Conservation (phyloP, 2,329 filamentous ascomycete species). For the Macrophomina pseudophaseolina region DNA sequence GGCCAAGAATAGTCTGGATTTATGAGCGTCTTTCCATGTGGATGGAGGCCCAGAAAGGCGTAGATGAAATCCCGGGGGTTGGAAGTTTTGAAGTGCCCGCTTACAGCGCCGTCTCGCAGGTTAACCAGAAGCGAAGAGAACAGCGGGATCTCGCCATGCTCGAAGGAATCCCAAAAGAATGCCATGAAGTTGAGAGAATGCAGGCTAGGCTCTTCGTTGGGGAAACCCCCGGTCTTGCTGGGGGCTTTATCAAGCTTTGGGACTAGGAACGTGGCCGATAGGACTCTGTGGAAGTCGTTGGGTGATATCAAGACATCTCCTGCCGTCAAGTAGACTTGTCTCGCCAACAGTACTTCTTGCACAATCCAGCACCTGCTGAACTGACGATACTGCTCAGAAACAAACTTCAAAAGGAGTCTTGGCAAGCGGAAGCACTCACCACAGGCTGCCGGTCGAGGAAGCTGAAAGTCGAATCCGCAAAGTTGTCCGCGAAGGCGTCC, state of each 20-base stretch:
- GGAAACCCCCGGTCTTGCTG: no score
- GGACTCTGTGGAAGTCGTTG: background rate
- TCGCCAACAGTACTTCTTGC: conserved; percentile 20
- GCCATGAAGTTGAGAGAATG: background rate
- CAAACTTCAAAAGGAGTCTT: background rate
- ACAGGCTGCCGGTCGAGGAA: conserved; percentile 2
- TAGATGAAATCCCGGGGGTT: conserved; percentile 4
- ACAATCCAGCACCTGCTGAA: conserved; percentile 19
- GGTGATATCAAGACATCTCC: background rate
- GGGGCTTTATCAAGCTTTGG: background rate
- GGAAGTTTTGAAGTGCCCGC: background rate
- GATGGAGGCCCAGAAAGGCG: conserved; percentile 2
- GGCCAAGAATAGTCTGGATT: background rate
- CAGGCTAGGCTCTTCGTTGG: background rate
- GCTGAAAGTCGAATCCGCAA: background rate
- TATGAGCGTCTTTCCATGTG: background rate
- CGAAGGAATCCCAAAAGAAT: background rate
- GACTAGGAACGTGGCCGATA: background rate
- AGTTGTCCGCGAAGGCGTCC: background rate
- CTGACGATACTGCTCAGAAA: background rate
- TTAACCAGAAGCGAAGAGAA: background rate
- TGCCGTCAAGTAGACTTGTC: conserved; percentile 8
- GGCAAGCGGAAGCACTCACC: conserved; percentile 2
- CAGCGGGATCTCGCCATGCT: background rate
- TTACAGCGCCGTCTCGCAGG: background rate